Evolutionary conservation across 1,284 basidiomycete species (phyloP), one percentile per base, ranked within the genome.

Genomic region (Microbotryum scabiosae): DNA sequence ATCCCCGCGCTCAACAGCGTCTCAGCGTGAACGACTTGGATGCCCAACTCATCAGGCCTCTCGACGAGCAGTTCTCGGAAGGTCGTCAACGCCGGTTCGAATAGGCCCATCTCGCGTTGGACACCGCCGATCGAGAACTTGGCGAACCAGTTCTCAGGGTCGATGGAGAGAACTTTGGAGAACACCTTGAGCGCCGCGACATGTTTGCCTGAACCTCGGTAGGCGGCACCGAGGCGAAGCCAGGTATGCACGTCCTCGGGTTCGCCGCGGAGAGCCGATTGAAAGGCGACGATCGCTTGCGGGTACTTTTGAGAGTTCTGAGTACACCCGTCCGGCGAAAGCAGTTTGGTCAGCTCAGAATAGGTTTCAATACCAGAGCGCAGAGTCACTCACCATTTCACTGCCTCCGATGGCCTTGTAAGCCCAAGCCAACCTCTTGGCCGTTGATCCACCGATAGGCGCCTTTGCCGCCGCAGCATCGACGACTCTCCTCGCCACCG

Each of bases 331-430:
- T 1, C 20, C 14, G 43, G 21, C 32, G 5, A 41, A 12, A 41
- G 5, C 36, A 41, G 36, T 16, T 18, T 2, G 18, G 18, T 28
- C 36, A 12, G 20, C 4, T 16, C 21, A 4, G 20, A 5, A 36
- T n/a, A 43, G 14, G 18, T n/a, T n/a, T 21, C 25, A 23, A 20
- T 32, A 23, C 36, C 67, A 44, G 46, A 32, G 25, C 51, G 41
- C 44, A 25, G 48, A 30, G 21, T 45, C 55, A 75, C 84, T 76
- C 71, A 91, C 91, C 77, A 97, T 78, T 73, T 97, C 90, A 2
- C 94, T 92, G 1, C 89, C 84, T 1, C 96, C 96, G 30, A 96
- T 79, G 12, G 96, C 94, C 75, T 97, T 97, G 92, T 93, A 98
- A 1, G 96, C 96, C 96, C 96, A 99, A 3, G 87, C 83, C 70